Conservation (phyloP, 345 rosid genomes). For the Barbarea vulgaris region DNA sequence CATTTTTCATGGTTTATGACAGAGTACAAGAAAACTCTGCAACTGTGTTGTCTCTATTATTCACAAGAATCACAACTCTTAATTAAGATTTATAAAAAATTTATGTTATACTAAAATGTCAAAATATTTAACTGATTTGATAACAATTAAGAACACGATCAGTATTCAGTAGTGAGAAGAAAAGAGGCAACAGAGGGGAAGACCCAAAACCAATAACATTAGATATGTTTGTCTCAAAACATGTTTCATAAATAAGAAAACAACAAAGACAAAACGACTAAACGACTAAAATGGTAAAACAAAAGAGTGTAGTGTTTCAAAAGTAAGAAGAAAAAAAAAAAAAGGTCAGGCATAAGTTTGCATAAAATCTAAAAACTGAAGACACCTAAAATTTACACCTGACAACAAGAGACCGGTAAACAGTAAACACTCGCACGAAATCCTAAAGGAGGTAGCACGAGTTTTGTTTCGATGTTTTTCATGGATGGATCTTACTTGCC, state of each 20-base stretch:
- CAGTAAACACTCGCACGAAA: neutral
- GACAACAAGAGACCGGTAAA: constrained; percentile 25
- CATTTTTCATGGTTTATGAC: constrained; percentile 28
- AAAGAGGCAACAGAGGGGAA: neutral
- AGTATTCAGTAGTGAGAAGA: too few relatives aligned
- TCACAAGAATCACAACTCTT: too few relatives aligned
- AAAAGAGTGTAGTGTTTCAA: constrained; percentile 7
- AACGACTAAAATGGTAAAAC: constrained; percentile 12
- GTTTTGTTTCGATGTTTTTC: neutral
- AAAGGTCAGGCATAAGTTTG: constrained; percentile 29
- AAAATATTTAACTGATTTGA: neutral
- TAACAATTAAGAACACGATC: neutral
- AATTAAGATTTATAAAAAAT: too few relatives aligned
- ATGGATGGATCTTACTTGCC: constrained; percentile 61
- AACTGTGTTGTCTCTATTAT: too few relatives aligned
- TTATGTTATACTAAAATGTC: too few relatives aligned
- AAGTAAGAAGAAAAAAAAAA: constrained; percentile 2
- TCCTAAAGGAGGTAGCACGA: constrained; percentile 1
- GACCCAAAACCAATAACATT: constrained; percentile 21
- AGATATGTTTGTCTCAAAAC: constrained; percentile 20
- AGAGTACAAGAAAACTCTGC: neutral
- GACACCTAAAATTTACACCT: constrained; percentile 42
- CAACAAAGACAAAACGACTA: constrained; percentile 27
- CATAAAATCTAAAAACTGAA: constrained; percentile 36
- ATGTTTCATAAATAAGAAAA: constrained; percentile 23